Base-by-base conservation (phyloP, 75 land plant species). In the Pseudotsuga menziesii region DNA sequence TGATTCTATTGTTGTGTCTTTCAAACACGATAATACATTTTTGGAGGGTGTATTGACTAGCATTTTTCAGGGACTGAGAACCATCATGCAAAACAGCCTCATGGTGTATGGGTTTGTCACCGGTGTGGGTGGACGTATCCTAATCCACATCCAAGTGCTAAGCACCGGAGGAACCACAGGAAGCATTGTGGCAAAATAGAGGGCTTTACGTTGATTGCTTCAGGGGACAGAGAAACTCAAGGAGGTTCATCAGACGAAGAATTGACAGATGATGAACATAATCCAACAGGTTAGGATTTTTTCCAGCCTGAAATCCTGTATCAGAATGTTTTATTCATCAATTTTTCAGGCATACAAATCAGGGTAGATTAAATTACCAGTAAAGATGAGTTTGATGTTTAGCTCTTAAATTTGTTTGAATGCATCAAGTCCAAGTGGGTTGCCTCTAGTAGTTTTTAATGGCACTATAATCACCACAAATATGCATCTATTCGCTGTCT, bases 141-240 rank as follows among this genome's bases (percentile, higher is more conserved):
- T 25, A 91, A 91, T 20, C 80, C 89, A n/a, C 91, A 89, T 67
- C 91, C 91, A 5, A 91, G 86, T 80, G 88, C 93, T 3, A 91
- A 79, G 56, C 89, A 91, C 44, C 83, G 91, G 57, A 78, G 89
- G 56, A 81, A 88, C 1, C 93, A 91, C 81, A 91, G 82, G 86
- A 87, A 78, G 73, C 75, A 83, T 48, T 91, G 93, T 77, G 93
- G 93, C 6, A 76, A 80, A 20, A 29, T 80, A 20, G 57, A 77
- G 20, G 81, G 78, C 16, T 74, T 75, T 56, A 61, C 72, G 75
- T 6, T 71, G 74, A 48, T 52, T 13, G 23, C 2, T 69, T 20
- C 72, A 69, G 52, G 3, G 20, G 44, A 17, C 13, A 69, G n/a
- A 39, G 72, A 69, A 39, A 20, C 9, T 19, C 44, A 69, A 20